Evolutionary conservation across 176 grass and related monocot genomes (phyloP), one percentile per base, ranked within the genome.

Genomic region (Carex cristatella): DNA sequence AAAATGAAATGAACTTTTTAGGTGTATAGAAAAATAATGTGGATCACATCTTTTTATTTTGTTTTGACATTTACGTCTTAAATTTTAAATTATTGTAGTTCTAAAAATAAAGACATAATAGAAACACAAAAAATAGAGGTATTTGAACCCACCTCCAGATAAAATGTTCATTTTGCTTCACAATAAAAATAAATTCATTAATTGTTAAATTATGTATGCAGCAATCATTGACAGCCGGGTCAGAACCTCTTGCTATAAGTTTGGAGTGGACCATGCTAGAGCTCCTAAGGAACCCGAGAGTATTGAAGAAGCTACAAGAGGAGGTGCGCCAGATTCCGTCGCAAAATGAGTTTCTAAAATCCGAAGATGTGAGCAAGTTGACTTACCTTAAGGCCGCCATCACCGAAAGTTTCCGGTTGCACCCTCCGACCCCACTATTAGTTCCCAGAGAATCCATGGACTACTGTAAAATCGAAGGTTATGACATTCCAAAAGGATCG

Each of bases 321-420:
- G 79, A 82, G 61, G 58, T 82, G 7, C 79, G 16, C 0, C 2
- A 1, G 32, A 46, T 82, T 51, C 37, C 61, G 0, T 46, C 16
- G 0, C 13, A 30, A 40, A 82, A 65, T 19, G 38, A 82, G 57
- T 5, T 82, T n/a, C 15, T 82, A 0, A 37, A 4, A 82, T 40
- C 54, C 4, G 54, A 61, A 63, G 79, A 82, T 13, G 16, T 82
- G 5, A 61, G 5, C 42, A 65, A 82, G 1, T 37, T 82, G 60
- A 37, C 15, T 3, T 91, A 85, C 49, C 40, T 91, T 0, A 83
- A 82, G 3, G 67, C 84, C 46, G 84, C 88, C 23, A 85, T 91
- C 69, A 93, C 79, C 15, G 91, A 94, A 68, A 83, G 61, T 3
- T 57, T 94, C 2, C 63, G 87, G 1, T 8, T 91, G 61, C 92